These are phyloP conservation scores for Nyssa sinensis DNA, from an alignment of 148 eudicot genomes.

Conservation along the genomic window DNA sequence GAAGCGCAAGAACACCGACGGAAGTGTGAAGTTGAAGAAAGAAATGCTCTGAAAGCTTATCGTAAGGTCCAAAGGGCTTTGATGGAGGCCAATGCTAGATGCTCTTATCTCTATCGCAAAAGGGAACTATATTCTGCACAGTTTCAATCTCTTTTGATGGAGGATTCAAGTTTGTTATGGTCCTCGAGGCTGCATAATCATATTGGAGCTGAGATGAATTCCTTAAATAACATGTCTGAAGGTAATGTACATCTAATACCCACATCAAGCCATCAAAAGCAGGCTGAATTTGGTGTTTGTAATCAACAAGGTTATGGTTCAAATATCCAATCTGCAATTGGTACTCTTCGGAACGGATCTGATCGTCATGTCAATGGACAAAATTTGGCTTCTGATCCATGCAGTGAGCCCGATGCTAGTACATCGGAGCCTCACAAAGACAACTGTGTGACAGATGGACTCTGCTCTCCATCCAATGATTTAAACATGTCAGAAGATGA, in stretches of 20 bases:
- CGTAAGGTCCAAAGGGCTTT: constrained; percentile 69
- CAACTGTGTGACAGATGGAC: constrained; percentile 29
- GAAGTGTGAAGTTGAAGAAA: constrained; percentile 72
- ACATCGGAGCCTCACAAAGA: constrained; percentile 40
- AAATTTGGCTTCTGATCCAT: constrained; percentile 43
- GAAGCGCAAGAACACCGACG: constrained; percentile 72
- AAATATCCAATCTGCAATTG: constrained; percentile 40
- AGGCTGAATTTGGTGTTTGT: constrained; percentile 29
- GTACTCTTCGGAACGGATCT: constrained; percentile 30
- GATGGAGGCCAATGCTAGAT: constrained; percentile 66
- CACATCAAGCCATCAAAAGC: constrained; percentile 32
- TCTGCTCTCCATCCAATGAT: constrained; percentile 40
- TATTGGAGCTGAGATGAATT: constrained; percentile 27
- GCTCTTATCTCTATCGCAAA: constrained; percentile 55
- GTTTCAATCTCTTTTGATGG: constrained; percentile 46
- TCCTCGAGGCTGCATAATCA: constrained; percentile 35
- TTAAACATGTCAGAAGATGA: constrained; percentile 42
- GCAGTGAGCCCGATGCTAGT: constrained; percentile 66
- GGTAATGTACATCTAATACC: constrained; percentile 39
- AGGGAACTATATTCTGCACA: constrained; percentile 60
- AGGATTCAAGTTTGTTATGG: constrained; percentile 38
- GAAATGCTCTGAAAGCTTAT: constrained; percentile 60
- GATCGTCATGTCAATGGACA: constrained; percentile 33
- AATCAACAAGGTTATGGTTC: constrained; percentile 36
- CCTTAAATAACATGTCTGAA: constrained; percentile 30